Evolutionary conservation across 495 filamentous ascomycete species (phyloP).

Genomic region (Penicillium alfredii): DNA sequence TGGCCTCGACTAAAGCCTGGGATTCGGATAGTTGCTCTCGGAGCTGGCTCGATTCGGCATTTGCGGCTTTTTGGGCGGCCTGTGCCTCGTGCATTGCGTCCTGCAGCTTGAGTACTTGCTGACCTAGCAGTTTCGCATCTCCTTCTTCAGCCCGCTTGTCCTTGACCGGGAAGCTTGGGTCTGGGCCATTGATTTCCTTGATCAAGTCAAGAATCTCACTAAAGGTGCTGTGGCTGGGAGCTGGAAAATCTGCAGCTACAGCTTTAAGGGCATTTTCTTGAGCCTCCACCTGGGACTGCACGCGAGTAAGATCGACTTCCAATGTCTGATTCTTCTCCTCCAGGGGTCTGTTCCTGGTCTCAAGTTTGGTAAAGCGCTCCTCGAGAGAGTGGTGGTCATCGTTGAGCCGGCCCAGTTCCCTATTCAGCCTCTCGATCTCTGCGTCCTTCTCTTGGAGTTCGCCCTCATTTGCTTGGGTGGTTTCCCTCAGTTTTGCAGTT

Average conservation of each 20-base stretch:
- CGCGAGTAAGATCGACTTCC: constrained; percentile 36
- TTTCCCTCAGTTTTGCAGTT: constrained; percentile 30
- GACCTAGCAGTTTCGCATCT: constrained; percentile 21
- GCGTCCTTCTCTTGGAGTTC: constrained; percentile 36
- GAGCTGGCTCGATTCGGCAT: constrained; percentile 29
- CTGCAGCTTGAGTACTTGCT: constrained; percentile 28
- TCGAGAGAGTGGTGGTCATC: constrained; percentile 30
- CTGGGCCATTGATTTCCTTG: constrained; percentile 25
- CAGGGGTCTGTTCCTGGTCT: constrained; percentile 35
- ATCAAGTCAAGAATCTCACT: constrained; percentile 40
- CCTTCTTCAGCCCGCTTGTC: constrained; percentile 15
- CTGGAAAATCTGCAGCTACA: constrained; percentile 37
- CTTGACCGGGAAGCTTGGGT: constrained; percentile 16
- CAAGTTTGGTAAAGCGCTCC: constrained; percentile 32
- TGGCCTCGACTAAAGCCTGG: constrained; percentile 37
- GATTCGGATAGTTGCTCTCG: constrained; percentile 38
- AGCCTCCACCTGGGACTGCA: constrained; percentile 38
- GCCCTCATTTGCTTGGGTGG: constrained; percentile 29
- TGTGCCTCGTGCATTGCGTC: constrained; percentile 24
- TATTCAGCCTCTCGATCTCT: constrained; percentile 36
- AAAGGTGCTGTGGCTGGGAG: constrained; percentile 33
- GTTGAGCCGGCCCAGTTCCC: constrained; percentile 31
- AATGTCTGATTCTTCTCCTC: constrained; percentile 40
- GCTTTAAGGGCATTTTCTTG: constrained; percentile 40
- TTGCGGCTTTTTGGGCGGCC: constrained; percentile 25